Percentiles rank a stretch among this genome's conserved stretches.
phyloP scores from a whole-genome alignment of 129 eudicot species.

The Artemisia argyi region DNA sequence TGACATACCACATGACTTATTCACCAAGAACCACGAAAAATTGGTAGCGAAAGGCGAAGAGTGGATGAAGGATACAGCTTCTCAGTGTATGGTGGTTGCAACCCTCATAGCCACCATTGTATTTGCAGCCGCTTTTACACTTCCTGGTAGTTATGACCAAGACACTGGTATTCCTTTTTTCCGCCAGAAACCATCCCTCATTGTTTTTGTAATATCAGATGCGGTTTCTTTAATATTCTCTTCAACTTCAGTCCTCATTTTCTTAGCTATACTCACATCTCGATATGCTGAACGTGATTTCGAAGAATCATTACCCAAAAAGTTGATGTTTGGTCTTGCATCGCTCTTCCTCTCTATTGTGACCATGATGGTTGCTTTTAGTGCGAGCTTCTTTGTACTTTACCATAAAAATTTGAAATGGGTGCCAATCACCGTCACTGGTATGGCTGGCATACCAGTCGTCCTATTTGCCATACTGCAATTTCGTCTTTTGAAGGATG shows the following conservation, averaged over 20 bases:
- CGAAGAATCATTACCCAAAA: slow-evolving; percentile 8
- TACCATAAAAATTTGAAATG: slow-evolving; percentile 3
- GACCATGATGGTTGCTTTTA: slow-evolving; percentile 23
- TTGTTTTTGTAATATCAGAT: slow-evolving; percentile 21
- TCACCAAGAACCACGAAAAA: background rate
- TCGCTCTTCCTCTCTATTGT: slow-evolving; percentile 18
- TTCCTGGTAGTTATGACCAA: slow-evolving; percentile 20
- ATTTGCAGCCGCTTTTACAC: slow-evolving; percentile 26
- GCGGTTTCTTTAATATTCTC: slow-evolving; percentile 16
- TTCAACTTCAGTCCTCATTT: slow-evolving; percentile 19
- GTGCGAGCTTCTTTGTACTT: slow-evolving; percentile 19
- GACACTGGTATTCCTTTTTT: slow-evolving; percentile 15
- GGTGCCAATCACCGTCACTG: background rate
- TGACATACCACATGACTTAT: background rate
- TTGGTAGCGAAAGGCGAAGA: background rate
- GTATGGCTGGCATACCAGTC: slow-evolving; percentile 23
- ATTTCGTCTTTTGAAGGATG: slow-evolving; percentile 9
- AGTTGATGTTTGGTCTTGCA: slow-evolving; percentile 9
- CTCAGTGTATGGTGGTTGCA: slow-evolving; percentile 14
- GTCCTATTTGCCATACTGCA: slow-evolving; percentile 2
- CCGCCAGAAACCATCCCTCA: background rate
- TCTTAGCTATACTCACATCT: slow-evolving; percentile 25
- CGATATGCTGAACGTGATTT: slow-evolving; percentile 19
- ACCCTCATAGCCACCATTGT: slow-evolving; percentile 24
- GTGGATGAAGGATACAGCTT: slow-evolving; percentile 10